These are phyloP conservation scores for Spathaspora boniae DNA, from an alignment of 805 yeast genomes.

Conservation along the genomic window DNA sequence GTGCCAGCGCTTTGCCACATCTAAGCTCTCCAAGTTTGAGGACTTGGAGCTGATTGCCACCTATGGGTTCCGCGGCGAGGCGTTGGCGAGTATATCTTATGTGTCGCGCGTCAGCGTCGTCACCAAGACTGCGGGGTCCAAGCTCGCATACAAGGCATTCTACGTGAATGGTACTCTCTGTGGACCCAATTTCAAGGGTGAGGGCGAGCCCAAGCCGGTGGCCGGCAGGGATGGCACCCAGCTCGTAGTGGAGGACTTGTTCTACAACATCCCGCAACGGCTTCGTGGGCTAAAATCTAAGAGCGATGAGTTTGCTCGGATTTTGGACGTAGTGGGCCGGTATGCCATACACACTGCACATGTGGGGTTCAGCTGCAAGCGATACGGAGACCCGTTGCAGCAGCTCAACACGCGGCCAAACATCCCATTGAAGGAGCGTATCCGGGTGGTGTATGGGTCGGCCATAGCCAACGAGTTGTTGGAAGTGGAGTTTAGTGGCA, in stretches of 20 bases:
- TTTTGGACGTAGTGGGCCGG: conserved; percentile 77
- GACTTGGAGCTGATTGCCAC: conserved; percentile 72
- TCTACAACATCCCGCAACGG: conserved; percentile 83
- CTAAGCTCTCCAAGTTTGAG: conserved; percentile 70
- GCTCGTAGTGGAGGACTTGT: conserved; percentile 80
- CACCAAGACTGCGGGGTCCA: conserved; percentile 60
- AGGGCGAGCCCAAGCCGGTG: conserved; percentile 57
- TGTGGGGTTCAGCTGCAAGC: conserved; percentile 78
- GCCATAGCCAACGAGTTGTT: conserved; percentile 63
- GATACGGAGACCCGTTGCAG: conserved; percentile 69
- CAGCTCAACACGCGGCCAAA: conserved; percentile 57
- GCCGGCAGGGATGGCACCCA: conserved; percentile 92
- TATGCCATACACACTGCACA: conserved; percentile 72
- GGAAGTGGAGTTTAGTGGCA: conserved; percentile 35
- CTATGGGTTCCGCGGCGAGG: conserved; percentile 96
- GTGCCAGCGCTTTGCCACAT: conserved; percentile 92
- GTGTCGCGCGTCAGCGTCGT: conserved; percentile 77
- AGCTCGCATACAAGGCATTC: conserved; percentile 69
- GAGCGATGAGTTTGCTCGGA: conserved; percentile 70
- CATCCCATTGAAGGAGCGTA: conserved; percentile 57
- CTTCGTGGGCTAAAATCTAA: conserved; percentile 60
- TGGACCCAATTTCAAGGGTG: conserved; percentile 36
- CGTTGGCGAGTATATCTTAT: conserved; percentile 90
- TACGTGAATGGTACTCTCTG: conserved; percentile 64
- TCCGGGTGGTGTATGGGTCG: conserved; percentile 70